Evolutionary conservation across 495 filamentous ascomycete species (phyloP), one percentile per base, ranked within the genome.

Genomic region (Echria macrotheca): DNA sequence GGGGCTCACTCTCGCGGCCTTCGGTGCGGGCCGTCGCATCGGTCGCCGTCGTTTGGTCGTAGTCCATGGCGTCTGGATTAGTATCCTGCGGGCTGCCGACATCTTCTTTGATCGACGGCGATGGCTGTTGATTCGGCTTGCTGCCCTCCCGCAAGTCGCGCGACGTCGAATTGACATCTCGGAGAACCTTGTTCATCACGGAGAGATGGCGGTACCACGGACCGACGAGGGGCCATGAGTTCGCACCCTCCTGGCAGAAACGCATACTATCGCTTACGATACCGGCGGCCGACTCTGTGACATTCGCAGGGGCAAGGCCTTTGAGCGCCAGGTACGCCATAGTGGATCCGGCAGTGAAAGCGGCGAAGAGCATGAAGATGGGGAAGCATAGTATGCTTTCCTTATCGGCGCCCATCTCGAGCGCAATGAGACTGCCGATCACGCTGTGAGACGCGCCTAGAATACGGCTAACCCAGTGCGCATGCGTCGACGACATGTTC

Each of bases 301-400:
- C 68, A 24, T 71, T 71, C 18, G 60, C 49, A 0, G 73, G 73
- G 0, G 71, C 70, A 18, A 76, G 50, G 1, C 73, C 70, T 53
- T 75, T 76, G 44, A 76, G 60, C 8, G 67, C 68, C 12, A 76
- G 72, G 54, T 72, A 76, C 35, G 73, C 73, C 15, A 74, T 68
- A 2, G 73, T 76, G 4, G 70, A 72, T 17, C 73, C 70, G 4
- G 73, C 73, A 0, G 71, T 76, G 48, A 76, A 76, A 43, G 70
- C 71, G 1, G 71, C 70, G 50, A 76, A 76, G 29, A 75, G 60
- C 73, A 76, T 76, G 44, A 76, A 73, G 19, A 76, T 67, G 5
- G 73, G 71, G 50, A 75, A 75, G 55, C 69, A 74, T n/a, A 68
- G 61, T 12, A 69, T 68, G 12, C 57, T 64, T 40, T 76, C 73